phyloP scores from a whole-genome alignment of 106 monocot genomes.

The Dioscorea dumetorum region DNA sequence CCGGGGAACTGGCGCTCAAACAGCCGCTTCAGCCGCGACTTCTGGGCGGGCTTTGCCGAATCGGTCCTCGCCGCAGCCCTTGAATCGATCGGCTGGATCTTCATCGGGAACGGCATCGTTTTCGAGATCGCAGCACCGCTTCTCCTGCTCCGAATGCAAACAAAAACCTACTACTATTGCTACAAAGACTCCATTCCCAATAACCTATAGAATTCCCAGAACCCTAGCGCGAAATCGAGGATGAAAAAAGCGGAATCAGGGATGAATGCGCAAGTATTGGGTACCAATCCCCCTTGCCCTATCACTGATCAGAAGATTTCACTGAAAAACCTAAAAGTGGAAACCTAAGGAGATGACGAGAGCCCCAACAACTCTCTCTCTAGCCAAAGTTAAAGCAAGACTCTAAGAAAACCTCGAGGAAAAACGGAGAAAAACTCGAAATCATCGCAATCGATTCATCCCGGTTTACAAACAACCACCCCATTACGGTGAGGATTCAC shows the following conservation, averaged over 20 bases:
- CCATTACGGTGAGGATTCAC: neutral
- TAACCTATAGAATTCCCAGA: neutral
- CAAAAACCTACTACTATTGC: neutral
- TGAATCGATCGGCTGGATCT: slow-evolving; percentile 49
- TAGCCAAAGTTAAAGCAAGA: neutral
- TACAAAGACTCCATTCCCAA: neutral
- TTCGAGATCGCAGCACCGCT: neutral
- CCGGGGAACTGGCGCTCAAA: slow-evolving; percentile 50
- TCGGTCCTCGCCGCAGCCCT: slow-evolving; percentile 7
- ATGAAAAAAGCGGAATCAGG: neutral
- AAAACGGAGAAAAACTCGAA: neutral
- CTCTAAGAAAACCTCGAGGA: neutral
- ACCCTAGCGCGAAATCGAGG: neutral
- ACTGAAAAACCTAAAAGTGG: neutral
- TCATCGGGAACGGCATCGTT: slow-evolving; percentile 49
- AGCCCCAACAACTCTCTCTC: too few relatives aligned
- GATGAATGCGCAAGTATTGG: neutral
- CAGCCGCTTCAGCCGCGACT: slow-evolving; percentile 49
- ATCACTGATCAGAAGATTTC: neutral
- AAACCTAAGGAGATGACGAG: neutral
- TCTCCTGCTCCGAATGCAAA: neutral
- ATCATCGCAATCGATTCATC: slow-evolving; percentile 1
- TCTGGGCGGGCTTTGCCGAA: slow-evolving; percentile 16
- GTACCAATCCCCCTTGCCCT: neutral
- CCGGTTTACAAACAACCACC: neutral